Evolutionary conservation across 2,329 filamentous ascomycete species (phyloP).

Genomic region (Periconia macrospinosa): DNA sequence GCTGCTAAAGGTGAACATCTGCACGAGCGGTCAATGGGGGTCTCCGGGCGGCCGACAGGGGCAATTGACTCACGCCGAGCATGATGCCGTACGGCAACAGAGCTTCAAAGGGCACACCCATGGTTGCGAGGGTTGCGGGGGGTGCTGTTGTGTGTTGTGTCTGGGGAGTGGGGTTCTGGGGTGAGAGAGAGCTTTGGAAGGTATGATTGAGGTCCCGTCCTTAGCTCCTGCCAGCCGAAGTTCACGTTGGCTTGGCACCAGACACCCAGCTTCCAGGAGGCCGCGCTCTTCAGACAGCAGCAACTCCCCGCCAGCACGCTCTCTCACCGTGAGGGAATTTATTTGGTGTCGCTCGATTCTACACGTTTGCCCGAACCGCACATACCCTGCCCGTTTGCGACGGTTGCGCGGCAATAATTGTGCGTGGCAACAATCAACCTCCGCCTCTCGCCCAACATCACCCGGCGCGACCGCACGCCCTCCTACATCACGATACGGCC

Average conservation of each 20-base stretch:
- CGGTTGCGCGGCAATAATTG: conserved; percentile 24
- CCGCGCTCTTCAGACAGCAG: conserved; percentile 28
- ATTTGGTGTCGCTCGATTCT: conserved; percentile 36
- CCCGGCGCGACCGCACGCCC: conserved; percentile 28
- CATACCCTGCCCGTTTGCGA: conserved; percentile 23
- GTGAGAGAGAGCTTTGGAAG: conserved; percentile 17
- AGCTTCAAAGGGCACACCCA: conserved; percentile 70
- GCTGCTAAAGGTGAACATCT: conserved; percentile 65
- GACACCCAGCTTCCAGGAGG: conserved; percentile 25
- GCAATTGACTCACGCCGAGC: conserved; percentile 54
- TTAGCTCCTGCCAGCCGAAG: no score
- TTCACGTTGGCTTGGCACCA: conserved; percentile 4
- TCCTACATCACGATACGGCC: conserved; percentile 14
- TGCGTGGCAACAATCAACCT: conserved; percentile 21
- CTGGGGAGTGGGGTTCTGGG: conserved; percentile 17
- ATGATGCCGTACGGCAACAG: conserved; percentile 67
- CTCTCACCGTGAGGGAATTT: conserved; percentile 24
- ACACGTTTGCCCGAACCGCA: conserved; percentile 36
- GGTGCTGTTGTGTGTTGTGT: conserved; percentile 18
- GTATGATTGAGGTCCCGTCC: conserved; percentile 17
- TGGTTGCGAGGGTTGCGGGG: conserved; percentile 43
- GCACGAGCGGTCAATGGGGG: conserved; percentile 23
- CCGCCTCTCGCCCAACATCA: conserved; percentile 25
- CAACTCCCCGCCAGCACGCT: conserved; percentile 30
- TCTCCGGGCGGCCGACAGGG: conserved; percentile 8